phyloP scores from a whole-genome alignment of 768 basidiomycete genomes.

The Suillus discolor region DNA sequence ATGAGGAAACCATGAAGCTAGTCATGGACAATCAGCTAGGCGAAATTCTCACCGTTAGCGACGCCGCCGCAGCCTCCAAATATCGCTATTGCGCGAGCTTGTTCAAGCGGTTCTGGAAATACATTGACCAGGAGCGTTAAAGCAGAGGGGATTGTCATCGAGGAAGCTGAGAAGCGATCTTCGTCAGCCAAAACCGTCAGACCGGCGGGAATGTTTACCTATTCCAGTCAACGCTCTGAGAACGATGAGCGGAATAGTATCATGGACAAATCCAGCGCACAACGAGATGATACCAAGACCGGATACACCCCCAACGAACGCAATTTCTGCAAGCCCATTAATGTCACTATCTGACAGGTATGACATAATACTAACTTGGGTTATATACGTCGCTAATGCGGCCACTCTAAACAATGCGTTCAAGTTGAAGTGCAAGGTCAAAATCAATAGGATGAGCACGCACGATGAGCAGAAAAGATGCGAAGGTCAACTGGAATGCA shows the following conservation, averaged over 20 bases:
- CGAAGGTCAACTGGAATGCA: slow-evolving; percentile 45
- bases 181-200: slow-evolving; percentile 8
- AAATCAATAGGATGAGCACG: slow-evolving; percentile 17
- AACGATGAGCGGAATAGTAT: slow-evolving; percentile 50
- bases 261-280: slow-evolving; percentile 46
- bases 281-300: slow-evolving; percentile 46
- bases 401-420: slow-evolving; percentile 34
- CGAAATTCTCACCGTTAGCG: slow-evolving; percentile 40
- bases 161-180: slow-evolving; percentile 36
- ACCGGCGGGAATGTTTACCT: slow-evolving; percentile 27
- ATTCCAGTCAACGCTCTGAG: slow-evolving; percentile 55
- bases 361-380: slow-evolving; percentile 34
- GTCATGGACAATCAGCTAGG: neutral
- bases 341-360: neutral
- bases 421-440: neutral
- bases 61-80: slow-evolving; percentile 49
- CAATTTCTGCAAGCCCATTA: slow-evolving; percentile 31
- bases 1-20: neutral
- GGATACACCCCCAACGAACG: slow-evolving; percentile 44
- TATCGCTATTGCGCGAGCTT: slow-evolving; percentile 49
- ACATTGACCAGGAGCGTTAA: slow-evolving; percentile 51
- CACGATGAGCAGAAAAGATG: slow-evolving; percentile 42
- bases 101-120: slow-evolving; percentile 48
- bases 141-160: slow-evolving; percentile 54
- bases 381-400: slow-evolving; percentile 42